phyloP scores from a whole-genome alignment of 352 stramenopile genomes.

The Blastocystis sp. region DNA sequence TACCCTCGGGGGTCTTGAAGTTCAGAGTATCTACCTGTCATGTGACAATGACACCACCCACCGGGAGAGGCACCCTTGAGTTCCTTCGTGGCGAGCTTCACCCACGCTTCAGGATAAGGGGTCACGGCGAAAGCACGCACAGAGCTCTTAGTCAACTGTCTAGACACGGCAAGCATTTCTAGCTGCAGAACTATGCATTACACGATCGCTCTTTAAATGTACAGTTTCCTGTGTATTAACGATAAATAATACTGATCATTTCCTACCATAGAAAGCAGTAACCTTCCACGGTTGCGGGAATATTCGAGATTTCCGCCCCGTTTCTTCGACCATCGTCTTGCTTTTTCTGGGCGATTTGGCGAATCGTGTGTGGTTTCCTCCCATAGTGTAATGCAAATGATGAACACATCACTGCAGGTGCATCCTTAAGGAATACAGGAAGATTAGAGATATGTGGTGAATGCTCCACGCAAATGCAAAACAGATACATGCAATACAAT shows the following conservation, averaged over 20 bases:
- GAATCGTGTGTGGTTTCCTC: background rate
- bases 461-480: background rate
- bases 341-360: background rate
- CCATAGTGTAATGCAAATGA: background rate
- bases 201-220: too few relatives aligned
- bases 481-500: background rate
- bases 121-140: conserved; percentile 36
- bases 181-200: too few relatives aligned
- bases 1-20: conserved; percentile 84
- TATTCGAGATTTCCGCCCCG: background rate
- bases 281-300: conserved; percentile 46
- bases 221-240: too few relatives aligned
- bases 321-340: background rate
- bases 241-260: too few relatives aligned
- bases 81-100: conserved; percentile 55
- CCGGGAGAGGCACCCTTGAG: conserved; percentile 51
- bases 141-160: conserved; percentile 54
- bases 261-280: background rate
- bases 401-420: background rate
- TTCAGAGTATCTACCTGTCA: conserved; percentile 74
- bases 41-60: background rate
- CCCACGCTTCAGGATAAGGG: conserved; percentile 57
- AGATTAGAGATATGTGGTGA: background rate
- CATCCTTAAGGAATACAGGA: conserved; percentile 6
- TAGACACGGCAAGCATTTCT: conserved; percentile 62